These are phyloP conservation scores for Haplosporangium sp. DNA, from an alignment of 371 early-diverging fungal genomes.

Conservation along the genomic window DNA sequence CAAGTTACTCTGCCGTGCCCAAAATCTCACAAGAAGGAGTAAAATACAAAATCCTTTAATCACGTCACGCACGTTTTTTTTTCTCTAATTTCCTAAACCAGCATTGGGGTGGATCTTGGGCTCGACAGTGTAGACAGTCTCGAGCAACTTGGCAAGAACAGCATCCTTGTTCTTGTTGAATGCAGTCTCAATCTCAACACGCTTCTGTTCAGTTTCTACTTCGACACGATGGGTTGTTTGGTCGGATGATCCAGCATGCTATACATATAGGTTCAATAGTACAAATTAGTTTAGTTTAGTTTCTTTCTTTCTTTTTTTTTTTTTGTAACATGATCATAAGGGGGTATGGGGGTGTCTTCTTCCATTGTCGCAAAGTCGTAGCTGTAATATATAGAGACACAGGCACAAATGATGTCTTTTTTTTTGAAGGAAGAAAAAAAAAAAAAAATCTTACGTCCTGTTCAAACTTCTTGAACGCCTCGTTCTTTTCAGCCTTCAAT, in stretches of 20 bases:
- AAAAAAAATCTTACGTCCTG: slow-evolving; percentile 69
- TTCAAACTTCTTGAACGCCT: slow-evolving; percentile 86
- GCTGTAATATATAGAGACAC: background rate
- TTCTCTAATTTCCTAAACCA: slow-evolving; percentile 1
- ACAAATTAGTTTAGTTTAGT: no score
- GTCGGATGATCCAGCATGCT: slow-evolving; percentile 84
- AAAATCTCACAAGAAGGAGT: background rate
- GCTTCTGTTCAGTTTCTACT: slow-evolving; percentile 83
- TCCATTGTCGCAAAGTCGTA: no score
- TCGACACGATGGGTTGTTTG: slow-evolving; percentile 76
- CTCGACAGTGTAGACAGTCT: slow-evolving; percentile 78
- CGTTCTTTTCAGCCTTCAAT: slow-evolving; percentile 86
- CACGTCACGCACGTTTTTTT: background rate
- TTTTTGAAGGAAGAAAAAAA: background rate
- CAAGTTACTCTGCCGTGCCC: background rate
- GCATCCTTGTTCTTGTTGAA: slow-evolving; percentile 76
- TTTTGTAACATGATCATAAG: no score
- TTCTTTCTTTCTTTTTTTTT: no score
- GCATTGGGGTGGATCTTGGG: slow-evolving; percentile 77
- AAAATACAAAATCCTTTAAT: no score
- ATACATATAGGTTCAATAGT: slow-evolving; percentile 1
- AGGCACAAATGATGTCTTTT: background rate
- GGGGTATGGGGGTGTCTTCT: no score
- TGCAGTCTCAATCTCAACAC: slow-evolving; percentile 73
- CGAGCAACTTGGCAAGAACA: slow-evolving; percentile 80